Evolutionary conservation across 352 stramenopile genomes (phyloP).

Genomic region (Phytopythium litorale): DNA sequence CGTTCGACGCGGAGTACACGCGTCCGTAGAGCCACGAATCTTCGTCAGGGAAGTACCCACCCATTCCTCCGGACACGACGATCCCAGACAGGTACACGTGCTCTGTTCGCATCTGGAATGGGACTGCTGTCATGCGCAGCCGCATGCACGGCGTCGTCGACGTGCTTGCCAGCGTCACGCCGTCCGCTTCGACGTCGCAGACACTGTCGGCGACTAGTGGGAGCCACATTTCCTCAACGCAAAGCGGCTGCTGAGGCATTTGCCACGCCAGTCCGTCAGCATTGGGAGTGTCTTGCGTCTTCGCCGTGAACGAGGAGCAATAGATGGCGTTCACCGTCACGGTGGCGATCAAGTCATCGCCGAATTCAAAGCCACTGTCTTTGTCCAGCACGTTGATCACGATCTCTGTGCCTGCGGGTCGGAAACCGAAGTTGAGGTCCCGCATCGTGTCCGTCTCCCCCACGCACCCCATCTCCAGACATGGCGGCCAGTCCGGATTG

Average conservation of each 20-base stretch:
- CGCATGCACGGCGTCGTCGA: constrained; percentile 54
- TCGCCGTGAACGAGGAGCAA: constrained; percentile 66
- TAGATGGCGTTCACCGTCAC: constrained; percentile 77
- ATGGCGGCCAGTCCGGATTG: constrained; percentile 76
- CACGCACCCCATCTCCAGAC: constrained; percentile 34
- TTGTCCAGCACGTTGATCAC: constrained; percentile 67
- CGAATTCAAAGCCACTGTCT: constrained; percentile 86
- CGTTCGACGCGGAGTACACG: constrained; percentile 63
- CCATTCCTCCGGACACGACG: constrained; percentile 68
- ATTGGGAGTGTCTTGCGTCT: constrained; percentile 37
- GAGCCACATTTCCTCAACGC: constrained; percentile 76
- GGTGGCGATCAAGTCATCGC: constrained; percentile 74
- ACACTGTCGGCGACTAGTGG: constrained; percentile 31
- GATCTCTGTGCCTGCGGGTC: constrained; percentile 72
- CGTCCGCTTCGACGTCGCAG: constrained; percentile 1
- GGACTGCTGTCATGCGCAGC: constrained; percentile 61
- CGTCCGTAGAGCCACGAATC: constrained; percentile 63
- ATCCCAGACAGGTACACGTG: constrained; percentile 46
- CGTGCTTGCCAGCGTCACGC: not conserved
- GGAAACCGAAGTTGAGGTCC: constrained; percentile 86
- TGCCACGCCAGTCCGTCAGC: constrained; percentile 60
- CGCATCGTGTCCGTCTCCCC: constrained; percentile 41
- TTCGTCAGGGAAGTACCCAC: constrained; percentile 55
- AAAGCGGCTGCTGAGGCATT: constrained; percentile 62
- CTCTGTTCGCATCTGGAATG: constrained; percentile 72